Base-by-base conservation (phyloP, 1,284 basidiomycete genomes). In the Cutaneotrichosporon mucoides region DNA sequence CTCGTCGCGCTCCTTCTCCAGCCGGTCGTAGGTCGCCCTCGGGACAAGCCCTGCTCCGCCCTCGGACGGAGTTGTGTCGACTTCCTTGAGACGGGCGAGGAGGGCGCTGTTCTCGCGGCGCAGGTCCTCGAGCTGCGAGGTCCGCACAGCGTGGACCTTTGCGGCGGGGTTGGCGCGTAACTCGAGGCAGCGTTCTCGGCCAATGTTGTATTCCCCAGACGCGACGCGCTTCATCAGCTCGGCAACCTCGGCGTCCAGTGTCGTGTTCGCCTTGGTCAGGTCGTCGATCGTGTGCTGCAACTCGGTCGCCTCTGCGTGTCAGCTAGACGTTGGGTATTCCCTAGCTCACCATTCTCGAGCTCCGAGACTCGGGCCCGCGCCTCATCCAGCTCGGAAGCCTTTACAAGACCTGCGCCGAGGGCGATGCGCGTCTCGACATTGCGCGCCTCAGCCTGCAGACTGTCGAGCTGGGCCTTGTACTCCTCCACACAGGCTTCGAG, bases 181-280 rank as follows among this genome's bases (percentile, higher is more conserved):
- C 45, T 81, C 79, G 43, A 83, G 69, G 53, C 79, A 80, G 38
- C 79, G 68, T 61, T 79, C 79, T 15, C 72, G 73, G 11, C 66
- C 65, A 4, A 77, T 72, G 63, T 84, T 80, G 71, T 80, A 83
- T 59, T 83, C 82, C 41, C 83, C 83, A 1, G 79, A 75, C 10
- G 75, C 77, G 11, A 81, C 77, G 7, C 79, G 76, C 8, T 68
- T 69, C 70, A 80, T 80, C 5, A 83, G 73, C 43, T 73, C 72
- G 46, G 76, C 79, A 56, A 82, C 76, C 63, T 82, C 80, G 4
- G 68, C 69, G n/a, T 77, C 76, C 12, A 82, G 70, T 1, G 73
- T 67, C 6, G 76, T 76, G 53, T 79, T 71, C 47, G 81, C 79
- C 12, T 73, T 69, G 15, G 79, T 76, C 41, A 79, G 65, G 49